phyloP scores from a whole-genome alignment of 2,329 filamentous ascomycete genomes.

The Teratosphaeria viscida region DNA sequence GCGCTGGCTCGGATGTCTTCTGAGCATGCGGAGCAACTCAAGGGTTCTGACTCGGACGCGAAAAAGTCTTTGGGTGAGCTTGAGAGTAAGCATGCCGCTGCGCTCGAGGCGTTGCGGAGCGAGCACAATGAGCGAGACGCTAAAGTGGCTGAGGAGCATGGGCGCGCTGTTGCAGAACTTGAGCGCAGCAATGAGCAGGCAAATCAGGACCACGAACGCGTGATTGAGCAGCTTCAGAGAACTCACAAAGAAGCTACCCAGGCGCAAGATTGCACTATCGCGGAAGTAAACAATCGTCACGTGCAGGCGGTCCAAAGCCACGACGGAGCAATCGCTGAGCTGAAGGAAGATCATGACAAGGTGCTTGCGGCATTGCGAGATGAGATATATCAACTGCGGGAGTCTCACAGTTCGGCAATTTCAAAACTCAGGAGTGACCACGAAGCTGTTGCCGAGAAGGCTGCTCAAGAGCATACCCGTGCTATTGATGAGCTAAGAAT shows the following conservation, averaged over 20 bases:
- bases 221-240: background rate
- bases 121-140: background rate
- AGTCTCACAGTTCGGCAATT: background rate
- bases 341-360: background rate
- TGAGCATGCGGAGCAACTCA: slow-evolving; percentile 2
- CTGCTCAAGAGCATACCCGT: background rate
- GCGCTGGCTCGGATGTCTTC: slow-evolving; percentile 2
- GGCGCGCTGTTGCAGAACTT: background rate
- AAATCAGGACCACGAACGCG: background rate
- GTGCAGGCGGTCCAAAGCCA: background rate
- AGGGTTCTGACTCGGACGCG: background rate
- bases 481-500: background rate
- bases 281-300: background rate
- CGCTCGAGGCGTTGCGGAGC: slow-evolving; percentile 1
- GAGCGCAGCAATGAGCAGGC: background rate
- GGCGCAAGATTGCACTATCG: background rate
- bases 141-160: background rate
- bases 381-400: background rate
- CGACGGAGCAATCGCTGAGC: background rate
- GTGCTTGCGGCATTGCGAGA: background rate
- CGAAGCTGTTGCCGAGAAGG: background rate
- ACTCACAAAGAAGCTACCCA: background rate
- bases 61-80: background rate
- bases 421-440: background rate
- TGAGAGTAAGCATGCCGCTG: background rate